Evolutionary conservation across 805 yeast species (phyloP), one percentile per base, ranked within the genome.

Genomic region (Metschnikowia orientalis): DNA sequence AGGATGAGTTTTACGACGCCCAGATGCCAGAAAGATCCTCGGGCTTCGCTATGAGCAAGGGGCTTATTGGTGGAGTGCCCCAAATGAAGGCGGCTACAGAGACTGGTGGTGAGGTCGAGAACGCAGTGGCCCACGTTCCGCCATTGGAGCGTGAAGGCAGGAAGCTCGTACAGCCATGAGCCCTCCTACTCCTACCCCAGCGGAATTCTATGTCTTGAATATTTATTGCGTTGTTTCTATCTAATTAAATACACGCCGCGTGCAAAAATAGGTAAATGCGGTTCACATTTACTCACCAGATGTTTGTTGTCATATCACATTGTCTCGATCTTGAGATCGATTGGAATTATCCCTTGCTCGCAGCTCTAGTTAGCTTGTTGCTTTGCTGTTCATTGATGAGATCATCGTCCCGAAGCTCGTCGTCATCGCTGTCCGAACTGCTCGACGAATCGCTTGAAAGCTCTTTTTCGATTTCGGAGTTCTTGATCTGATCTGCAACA

Each of bases 21-120:
- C 82, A 81, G 37, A 85, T 87, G 34, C 21, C 47, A 9, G 65
- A 73, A 38, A 77, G 98, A 56, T 79, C 85, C 15, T 75, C 89
- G 15, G 79, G 77, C 8, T 78, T 86, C 49, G 97, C 95, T 11
- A 87, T 85, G 59, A 75, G 84, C 45, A 87, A 86, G 58, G 98
- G 98, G 31, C 76, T 92, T 34, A 87, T 90, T 74, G 95, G 96
- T 16, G 81, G 95, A 1, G 82, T 89, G 10, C 96, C 95, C 0
- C 69, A 77, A 6, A 71, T 75, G n/a, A 67, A 66, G 10, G 37
- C 34, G 5, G 26, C 26, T 8, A 12, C 24, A 11, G 18, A 16
- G 10, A 36, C 30, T 11, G 35, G 15, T 10, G 42, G 41, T 11
- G 57, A 47, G 14, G 43, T 48, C 7, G 57, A 49, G 23, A 41